Percentiles rank a stretch among this genome's conserved stretches.
These are phyloP conservation scores for Dryas integrifolia DNA, from an alignment of 331 rosid genomes.

Conservation along the genomic window DNA sequence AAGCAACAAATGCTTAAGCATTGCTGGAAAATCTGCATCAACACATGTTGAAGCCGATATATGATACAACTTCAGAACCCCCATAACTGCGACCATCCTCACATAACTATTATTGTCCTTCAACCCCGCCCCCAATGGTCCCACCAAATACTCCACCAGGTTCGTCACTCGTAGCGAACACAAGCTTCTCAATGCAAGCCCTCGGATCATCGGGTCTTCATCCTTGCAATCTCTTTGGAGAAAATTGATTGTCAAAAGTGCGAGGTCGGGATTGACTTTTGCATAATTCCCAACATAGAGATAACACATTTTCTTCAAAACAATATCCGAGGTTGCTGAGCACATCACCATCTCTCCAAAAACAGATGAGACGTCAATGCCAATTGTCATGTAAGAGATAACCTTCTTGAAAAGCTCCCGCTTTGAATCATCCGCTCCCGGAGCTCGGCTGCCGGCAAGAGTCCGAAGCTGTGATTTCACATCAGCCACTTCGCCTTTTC, in stretches of 20 bases:
- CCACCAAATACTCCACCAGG: slow-evolving; percentile 94
- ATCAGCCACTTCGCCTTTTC: slow-evolving; percentile 95
- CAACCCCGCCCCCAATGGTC: slow-evolving; percentile 91
- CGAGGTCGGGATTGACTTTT: slow-evolving; percentile 90
- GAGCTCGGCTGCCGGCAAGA: slow-evolving; percentile 99
- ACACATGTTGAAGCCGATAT: slow-evolving; percentile 87
- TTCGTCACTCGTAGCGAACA: slow-evolving; percentile 83
- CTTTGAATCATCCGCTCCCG: slow-evolving; percentile 93
- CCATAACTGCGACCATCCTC: slow-evolving; percentile 84
- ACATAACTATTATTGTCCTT: slow-evolving; percentile 84
- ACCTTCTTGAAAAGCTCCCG: slow-evolving; percentile 97
- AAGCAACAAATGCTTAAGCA: slow-evolving; percentile 79
- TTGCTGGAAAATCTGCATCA: slow-evolving; percentile 82
- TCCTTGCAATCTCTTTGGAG: slow-evolving; percentile 99
- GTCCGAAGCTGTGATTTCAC: slow-evolving; percentile 89
- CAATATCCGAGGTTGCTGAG: slow-evolving; percentile 88
- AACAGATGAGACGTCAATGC: slow-evolving; percentile 84
- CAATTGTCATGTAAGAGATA: slow-evolving; percentile 94
- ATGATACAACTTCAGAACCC: slow-evolving; percentile 89
- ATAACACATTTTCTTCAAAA: slow-evolving; percentile 95
- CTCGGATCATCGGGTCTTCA: slow-evolving; percentile 91
- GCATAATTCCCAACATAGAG: slow-evolving; percentile 95
- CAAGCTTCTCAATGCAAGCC: slow-evolving; percentile 93
- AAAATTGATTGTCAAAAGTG: slow-evolving; percentile 91
- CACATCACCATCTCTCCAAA: slow-evolving; percentile 99